Evolutionary conservation across 257 asterid species (phyloP).

Genomic region (Capsicum rhomboideum): DNA sequence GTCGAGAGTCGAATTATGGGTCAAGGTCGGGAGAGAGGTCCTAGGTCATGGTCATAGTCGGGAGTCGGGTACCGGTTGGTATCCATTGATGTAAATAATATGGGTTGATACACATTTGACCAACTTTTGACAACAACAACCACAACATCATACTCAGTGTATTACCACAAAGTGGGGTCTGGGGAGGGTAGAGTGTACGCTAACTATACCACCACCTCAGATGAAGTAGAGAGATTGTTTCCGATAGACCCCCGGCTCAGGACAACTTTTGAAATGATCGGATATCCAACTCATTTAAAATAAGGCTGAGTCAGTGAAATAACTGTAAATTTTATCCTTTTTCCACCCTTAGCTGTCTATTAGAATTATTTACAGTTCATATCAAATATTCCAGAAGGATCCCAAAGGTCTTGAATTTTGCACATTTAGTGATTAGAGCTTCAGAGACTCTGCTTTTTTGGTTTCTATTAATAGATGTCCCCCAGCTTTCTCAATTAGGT

Average conservation of each 20-base stretch:
- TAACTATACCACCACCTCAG: too few species aligned
- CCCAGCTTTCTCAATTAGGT: background rate
- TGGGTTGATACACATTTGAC: background rate
- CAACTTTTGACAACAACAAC: too few species aligned
- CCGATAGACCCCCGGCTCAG: too few species aligned
- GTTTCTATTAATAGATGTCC: background rate
- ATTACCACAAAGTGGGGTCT: too few species aligned
- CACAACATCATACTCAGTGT: too few species aligned
- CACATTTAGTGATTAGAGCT: background rate
- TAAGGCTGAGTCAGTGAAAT: background rate
- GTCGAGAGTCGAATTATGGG: background rate
- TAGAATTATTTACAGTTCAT: background rate
- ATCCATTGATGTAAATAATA: background rate
- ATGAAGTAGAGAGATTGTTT: too few species aligned
- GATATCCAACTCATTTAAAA: background rate
- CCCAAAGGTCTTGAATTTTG: background rate
- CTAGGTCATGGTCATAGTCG: too few species aligned
- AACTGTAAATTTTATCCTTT: background rate
- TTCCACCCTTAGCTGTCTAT: too few species aligned
- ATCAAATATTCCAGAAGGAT: too few species aligned
- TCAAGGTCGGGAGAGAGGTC: too few species aligned
- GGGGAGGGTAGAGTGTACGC: too few species aligned
- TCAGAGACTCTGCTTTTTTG: background rate
- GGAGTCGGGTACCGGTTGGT: too few species aligned
- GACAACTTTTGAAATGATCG: background rate